Evolutionary conservation across 768 basidiomycete genomes (phyloP), one percentile per base, ranked within the genome.

Genomic region (Lactarius deliciosus): DNA sequence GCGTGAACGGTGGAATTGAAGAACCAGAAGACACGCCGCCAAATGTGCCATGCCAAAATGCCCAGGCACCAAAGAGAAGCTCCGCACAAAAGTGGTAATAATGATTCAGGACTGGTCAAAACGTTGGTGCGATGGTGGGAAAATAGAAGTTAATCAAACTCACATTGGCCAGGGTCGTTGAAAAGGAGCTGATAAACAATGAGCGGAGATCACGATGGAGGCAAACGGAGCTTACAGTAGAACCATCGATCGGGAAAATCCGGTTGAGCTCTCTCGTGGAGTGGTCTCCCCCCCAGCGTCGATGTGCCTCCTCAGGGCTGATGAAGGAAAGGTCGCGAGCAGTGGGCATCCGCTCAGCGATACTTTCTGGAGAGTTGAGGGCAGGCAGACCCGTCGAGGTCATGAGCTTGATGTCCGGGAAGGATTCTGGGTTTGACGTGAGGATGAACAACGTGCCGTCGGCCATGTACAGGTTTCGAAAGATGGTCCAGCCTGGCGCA

Each of bases 1-100:
- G 86, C 70, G 85, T 77, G 22, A 93, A 65, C 50, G 72, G 7
- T 71, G 76, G 69, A 4, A 72, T 63, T 8, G 18, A 7, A 8
- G 62, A 32, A 4, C 30, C 34, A 57, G 68, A 60, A 28, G 74
- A 73, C 38, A 55, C 58, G 28, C 68, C 69, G 22, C 68, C 65
- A 67, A 73, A 76, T 7, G 87, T 81, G 41, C 87, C 87, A 55
- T 81, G 79, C 88, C 88, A 91, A 71, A 91, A 83, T 1, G 90
- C 83, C 82, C 90, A 91, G 3, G 83, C 77, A 38, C 92, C 92
- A 38, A 94, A 79, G 64, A 92, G 77, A 57, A 92, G 84, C 73
- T 95, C 93, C 0, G 89, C 93, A 38, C 89, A 89, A 66, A 92
- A 88, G 76, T 94, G 93, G 76, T 94, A 94, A 75, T 93, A 94